Base-by-base conservation (phyloP, 192 early-diverging fungal species). In the Mortierella claussenii region DNA sequence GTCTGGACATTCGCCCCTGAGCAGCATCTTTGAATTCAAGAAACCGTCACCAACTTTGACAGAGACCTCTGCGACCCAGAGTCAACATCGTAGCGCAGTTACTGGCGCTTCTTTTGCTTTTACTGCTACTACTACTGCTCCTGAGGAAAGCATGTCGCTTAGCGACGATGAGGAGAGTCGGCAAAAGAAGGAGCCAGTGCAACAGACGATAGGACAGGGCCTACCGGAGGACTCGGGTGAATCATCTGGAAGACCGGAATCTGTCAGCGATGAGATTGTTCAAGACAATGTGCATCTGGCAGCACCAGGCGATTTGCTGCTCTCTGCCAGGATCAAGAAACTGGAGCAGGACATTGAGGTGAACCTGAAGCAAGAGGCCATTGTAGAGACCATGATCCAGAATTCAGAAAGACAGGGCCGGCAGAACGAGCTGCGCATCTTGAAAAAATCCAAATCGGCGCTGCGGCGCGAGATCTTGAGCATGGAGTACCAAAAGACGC, bases 271-370 rank as follows among this genome's bases (percentile, higher is more conserved):
- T 36, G 52, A 23, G 12, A 42, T 13, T 30, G 11, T 23, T 13
- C 2, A 79, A 28, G 76, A 83, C 0, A 82, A 87, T 37, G 78
- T 91, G 1, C 82, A 84, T 51, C 71, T 86, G 30, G 87, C 90
- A 0, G 81, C 90, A 17, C 92, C 90, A 0, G 91, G 89, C 28
- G 92, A 92, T 64, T 66, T 93, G 50, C 83, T 93, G 26, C 68
- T 92, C 15, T 81, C 85, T 11, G 49, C 73, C 55, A 83, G 87
- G 55, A 80, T 89, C 28, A 67, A 76, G 32, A 69, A 74, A 36
- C 62, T 92, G 30, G 67, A 80, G 23, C 82, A 81, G 31, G 83
- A 86, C 3, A 75, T 90, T 21, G 85, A 88, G 21, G 81, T 81
- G 32, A 73, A 87, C 20, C 79, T 65, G 13, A 88, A 88, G 49